Evolutionary conservation across 768 basidiomycete species (phyloP).

Genomic region (Candolleomyces efflorescens): DNA sequence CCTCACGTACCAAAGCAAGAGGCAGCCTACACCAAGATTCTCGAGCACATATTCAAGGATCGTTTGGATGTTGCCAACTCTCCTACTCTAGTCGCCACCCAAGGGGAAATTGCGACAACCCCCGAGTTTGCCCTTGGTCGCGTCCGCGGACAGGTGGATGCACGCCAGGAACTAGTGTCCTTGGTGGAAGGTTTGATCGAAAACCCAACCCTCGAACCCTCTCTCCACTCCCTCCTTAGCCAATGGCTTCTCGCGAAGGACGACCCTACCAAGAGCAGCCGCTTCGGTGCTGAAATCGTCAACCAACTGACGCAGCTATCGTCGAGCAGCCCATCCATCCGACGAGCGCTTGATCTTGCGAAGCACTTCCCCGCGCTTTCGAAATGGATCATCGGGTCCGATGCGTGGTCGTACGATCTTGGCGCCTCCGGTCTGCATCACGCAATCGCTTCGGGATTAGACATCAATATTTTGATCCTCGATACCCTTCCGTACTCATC

Average conservation of each 20-base stretch:
- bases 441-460: conserved; percentile 82
- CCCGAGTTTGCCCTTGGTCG: conserved; percentile 95
- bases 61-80: conserved; percentile 85
- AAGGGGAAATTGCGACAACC: conserved; percentile 77
- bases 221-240: conserved; percentile 68
- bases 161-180: conserved; percentile 61
- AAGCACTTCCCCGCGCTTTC: conserved; percentile 65
- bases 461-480: conserved; percentile 93
- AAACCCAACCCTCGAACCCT: conserved; percentile 39
- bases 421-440: conserved; percentile 96
- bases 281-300: conserved; percentile 55
- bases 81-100: conserved; percentile 62
- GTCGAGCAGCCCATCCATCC: conserved; percentile 38
- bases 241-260: conserved; percentile 81
- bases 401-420: conserved; percentile 97
- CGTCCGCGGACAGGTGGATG: conserved; percentile 76
- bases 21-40: conserved; percentile 84
- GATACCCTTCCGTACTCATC: conserved; percentile 88
- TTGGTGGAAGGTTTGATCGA: conserved; percentile 66
- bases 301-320: conserved; percentile 37
- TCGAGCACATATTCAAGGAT: conserved; percentile 73
- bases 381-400: conserved; percentile 97
- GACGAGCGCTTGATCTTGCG: conserved; percentile 55
- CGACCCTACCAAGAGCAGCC: conserved; percentile 56
- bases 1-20: conserved; percentile 89